These are phyloP conservation scores for Taphrina betulina DNA, from an alignment of 1,139 yeast species.

Conservation along the genomic window DNA sequence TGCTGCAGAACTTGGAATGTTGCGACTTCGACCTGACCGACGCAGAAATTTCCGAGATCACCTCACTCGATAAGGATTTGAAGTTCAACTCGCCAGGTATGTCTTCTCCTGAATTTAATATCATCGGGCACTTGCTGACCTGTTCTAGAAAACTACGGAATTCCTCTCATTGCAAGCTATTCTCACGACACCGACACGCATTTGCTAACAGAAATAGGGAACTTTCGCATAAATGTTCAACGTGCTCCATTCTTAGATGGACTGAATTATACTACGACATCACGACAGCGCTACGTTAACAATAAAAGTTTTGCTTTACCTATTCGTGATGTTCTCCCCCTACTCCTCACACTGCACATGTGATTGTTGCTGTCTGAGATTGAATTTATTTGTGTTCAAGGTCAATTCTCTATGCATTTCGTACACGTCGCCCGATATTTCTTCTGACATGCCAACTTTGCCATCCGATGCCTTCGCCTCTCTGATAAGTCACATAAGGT, in stretches of 20 bases:
- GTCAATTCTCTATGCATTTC: slow-evolving; percentile 7
- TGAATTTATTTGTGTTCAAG: too few species aligned
- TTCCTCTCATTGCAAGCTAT: slow-evolving; percentile 11
- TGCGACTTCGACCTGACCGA: slow-evolving; percentile 57
- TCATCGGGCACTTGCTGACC: background rate
- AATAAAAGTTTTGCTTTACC: too few species aligned
- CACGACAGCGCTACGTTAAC: too few species aligned
- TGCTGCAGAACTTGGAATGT: slow-evolving; percentile 54
- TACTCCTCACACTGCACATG: too few species aligned
- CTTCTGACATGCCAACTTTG: slow-evolving; percentile 31
- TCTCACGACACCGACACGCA: too few species aligned
- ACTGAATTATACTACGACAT: too few species aligned
- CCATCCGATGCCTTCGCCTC: slow-evolving; percentile 33
- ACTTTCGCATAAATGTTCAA: too few species aligned
- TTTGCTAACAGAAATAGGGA: too few species aligned
- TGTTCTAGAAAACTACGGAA: background rate
- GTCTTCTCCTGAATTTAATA: background rate
- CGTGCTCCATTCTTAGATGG: too few species aligned
- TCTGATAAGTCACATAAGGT: slow-evolving; percentile 24
- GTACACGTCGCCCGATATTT: slow-evolving; percentile 21
- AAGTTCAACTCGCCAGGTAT: slow-evolving; percentile 59
- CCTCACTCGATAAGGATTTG: slow-evolving; percentile 60
- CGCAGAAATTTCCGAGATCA: slow-evolving; percentile 54
- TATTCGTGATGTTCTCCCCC: too few species aligned
- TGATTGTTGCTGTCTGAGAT: too few species aligned